Evolutionary conservation across 75 land plant genomes (phyloP), one percentile per base, ranked within the genome.

Genomic region (Isoetes taiwanensis): DNA sequence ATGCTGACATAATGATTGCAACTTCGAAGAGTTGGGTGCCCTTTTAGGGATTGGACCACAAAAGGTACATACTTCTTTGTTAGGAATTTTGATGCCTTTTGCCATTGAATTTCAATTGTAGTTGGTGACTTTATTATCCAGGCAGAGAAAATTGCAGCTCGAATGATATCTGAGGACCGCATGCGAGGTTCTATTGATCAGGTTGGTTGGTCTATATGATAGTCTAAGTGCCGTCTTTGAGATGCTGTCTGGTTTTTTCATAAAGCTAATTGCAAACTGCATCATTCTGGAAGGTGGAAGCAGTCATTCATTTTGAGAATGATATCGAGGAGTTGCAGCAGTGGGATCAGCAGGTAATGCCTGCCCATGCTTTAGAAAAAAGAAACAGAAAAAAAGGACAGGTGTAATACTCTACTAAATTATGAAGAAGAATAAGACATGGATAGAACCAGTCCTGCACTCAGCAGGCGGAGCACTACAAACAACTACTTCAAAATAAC

Each of bases 301-400:
- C 50, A 19, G 50, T 46, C 8, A 46, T 46, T n/a, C 50, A 46
- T 46, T 46, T 46, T 23, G 50, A 19, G 12, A 46, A 19, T 23
- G 50, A 46, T n/a, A 46, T 46, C 23, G 50, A 46, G 50, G 50
- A 46, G 50, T 23, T 46, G 50, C 50, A 46, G 50, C 50, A 46
- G 25, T 46, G 50, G 50, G 50, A 46, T 46, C 50, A 46, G 25
- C 50, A 46, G 50, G 50, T 46, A 8, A 46, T 5, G n/a, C n/a
- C n/a, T n/a, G n/a, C n/a, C n/a, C n/a, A n/a, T n/a, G n/a, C n/a
- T n/a, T n/a, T n/a, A n/a, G n/a, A n/a, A n/a, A n/a, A n/a, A n/a
- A n/a, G n/a, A n/a, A n/a, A n/a, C n/a, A n/a, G n/a, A n/a, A n/a
- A n/a, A n/a, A n/a, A n/a, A n/a, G n/a, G n/a, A n/a, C n/a, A n/a